Percentiles rank a stretch among this genome's conserved stretches.
These are phyloP conservation scores for Ceratocystis variospora DNA, from an alignment of 2,329 filamentous ascomycete species.

Conservation along the genomic window DNA sequence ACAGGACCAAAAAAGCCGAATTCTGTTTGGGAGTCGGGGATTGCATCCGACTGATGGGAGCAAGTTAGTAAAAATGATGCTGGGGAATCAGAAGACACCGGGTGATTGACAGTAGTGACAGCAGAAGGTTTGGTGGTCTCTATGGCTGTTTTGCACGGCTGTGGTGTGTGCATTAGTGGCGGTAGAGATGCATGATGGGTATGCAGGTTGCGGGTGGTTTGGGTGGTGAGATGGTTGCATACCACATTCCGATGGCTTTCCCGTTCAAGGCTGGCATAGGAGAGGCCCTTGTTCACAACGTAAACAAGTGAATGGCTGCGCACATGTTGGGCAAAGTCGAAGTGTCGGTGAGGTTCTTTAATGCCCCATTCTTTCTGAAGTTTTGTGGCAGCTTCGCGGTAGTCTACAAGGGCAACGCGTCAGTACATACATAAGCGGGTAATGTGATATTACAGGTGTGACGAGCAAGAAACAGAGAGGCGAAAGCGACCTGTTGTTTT, in stretches of 20 bases:
- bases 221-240: conserved; percentile 22
- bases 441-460: background rate
- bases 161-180: background rate
- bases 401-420: conserved; percentile 35
- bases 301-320: conserved; percentile 50
- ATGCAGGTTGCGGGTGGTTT: background rate
- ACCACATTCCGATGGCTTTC: conserved; percentile 40
- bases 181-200: background rate
- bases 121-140: background rate
- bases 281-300: conserved; percentile 48
- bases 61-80: conserved; percentile 4
- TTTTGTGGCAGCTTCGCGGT: conserved; percentile 52
- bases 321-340: conserved; percentile 51
- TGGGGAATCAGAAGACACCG: background rate
- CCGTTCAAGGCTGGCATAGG: conserved; percentile 47
- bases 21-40: conserved; percentile 4
- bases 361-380: conserved; percentile 57
- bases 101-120: background rate
- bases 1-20: conserved; percentile 42
- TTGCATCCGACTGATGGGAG: background rate
- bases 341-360: conserved; percentile 46
- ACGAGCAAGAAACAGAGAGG: background rate
- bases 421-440: background rate
- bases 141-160: background rate
- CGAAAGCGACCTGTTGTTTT: background rate